phyloP scores from a whole-genome alignment of 805 yeast species.

The Wickerhamiella musiphila region DNA sequence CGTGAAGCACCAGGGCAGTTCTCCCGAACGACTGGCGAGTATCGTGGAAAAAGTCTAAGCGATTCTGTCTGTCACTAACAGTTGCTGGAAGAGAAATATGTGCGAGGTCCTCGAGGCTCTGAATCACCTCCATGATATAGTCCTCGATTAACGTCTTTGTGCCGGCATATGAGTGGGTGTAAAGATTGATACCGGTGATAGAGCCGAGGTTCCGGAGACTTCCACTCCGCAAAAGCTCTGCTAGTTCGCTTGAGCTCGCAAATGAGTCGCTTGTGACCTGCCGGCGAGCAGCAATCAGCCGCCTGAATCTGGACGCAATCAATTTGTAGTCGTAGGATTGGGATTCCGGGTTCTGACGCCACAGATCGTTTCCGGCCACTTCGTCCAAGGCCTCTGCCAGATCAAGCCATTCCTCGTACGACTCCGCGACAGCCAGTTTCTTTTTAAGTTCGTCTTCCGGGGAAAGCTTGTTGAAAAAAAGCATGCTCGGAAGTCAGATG shows the following conservation, averaged over 20 bases:
- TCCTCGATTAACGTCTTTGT: constrained; percentile 82
- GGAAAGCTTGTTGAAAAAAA: background rate
- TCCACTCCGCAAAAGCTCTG: constrained; percentile 63
- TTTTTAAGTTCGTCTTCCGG: constrained; percentile 8
- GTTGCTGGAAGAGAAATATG: constrained; percentile 18
- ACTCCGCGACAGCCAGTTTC: constrained; percentile 26
- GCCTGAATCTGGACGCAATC: constrained; percentile 54
- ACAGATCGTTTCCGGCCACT: constrained; percentile 25
- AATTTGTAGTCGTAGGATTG: constrained; percentile 69
- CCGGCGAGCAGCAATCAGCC: constrained; percentile 40
- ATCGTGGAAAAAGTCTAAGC: constrained; percentile 63
- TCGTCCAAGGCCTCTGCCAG: constrained; percentile 29
- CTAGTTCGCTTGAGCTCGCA: constrained; percentile 25
- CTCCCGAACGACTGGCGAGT: constrained; percentile 76
- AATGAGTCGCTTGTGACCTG: background rate
- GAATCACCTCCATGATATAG: constrained; percentile 59
- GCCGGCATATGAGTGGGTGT: constrained; percentile 70
- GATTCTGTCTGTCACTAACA: constrained; percentile 18
- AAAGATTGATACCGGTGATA: constrained; percentile 59
- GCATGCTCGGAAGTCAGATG: too few species aligned
- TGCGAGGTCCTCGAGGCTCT: constrained; percentile 44
- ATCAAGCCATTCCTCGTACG: constrained; percentile 53
- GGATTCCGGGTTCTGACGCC: constrained; percentile 66
- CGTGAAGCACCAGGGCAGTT: constrained; percentile 81
- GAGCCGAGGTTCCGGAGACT: constrained; percentile 83